Conservation (phyloP, 1,284 basidiomycete genomes). For the Sutorius eximius region DNA sequence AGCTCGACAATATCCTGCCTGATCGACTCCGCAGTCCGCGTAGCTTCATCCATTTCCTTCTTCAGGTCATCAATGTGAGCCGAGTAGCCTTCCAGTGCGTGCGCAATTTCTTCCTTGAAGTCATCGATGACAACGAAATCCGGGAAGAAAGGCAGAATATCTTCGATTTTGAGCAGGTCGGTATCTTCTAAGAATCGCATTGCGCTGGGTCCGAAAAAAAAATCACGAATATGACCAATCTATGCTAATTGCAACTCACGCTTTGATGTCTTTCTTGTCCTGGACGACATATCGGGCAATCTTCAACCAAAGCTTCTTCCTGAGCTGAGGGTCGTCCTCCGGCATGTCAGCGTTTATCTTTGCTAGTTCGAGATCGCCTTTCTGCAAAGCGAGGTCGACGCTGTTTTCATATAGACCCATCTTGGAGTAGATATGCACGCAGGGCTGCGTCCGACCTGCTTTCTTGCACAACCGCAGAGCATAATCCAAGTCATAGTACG, state of each 20-base stretch:
- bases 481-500: slow-evolving; percentile 97
- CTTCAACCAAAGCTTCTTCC: slow-evolving; percentile 97
- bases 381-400: slow-evolving; percentile 92
- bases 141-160: slow-evolving; percentile 98
- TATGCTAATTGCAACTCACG: slow-evolving; percentile 53
- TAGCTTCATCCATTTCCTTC: slow-evolving; percentile 95
- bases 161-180: slow-evolving; percentile 95
- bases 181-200: slow-evolving; percentile 96
- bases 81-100: slow-evolving; percentile 92
- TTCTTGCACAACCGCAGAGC: slow-evolving; percentile 90
- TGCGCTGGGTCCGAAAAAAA: slow-evolving; percentile 55
- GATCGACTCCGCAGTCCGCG: slow-evolving; percentile 89
- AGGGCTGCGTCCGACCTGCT: slow-evolving; percentile 81
- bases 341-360: slow-evolving; percentile 94
- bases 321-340: slow-evolving; percentile 81
- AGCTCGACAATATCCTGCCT: slow-evolving; percentile 88
- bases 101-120: slow-evolving; percentile 98
- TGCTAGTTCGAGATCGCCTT: slow-evolving; percentile 90
- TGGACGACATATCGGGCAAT: slow-evolving; percentile 97
- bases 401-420: slow-evolving; percentile 97
- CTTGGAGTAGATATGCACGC: slow-evolving; percentile 96
- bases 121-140: slow-evolving; percentile 99
- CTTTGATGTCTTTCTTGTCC: slow-evolving; percentile 96
- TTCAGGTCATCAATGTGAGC: slow-evolving; percentile 90
- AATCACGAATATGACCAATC: slow-evolving; percentile 3